Evolutionary conservation across 768 basidiomycete species (phyloP), one percentile per base, ranked within the genome.

Genomic region (Macrolepiota albuminosa): DNA sequence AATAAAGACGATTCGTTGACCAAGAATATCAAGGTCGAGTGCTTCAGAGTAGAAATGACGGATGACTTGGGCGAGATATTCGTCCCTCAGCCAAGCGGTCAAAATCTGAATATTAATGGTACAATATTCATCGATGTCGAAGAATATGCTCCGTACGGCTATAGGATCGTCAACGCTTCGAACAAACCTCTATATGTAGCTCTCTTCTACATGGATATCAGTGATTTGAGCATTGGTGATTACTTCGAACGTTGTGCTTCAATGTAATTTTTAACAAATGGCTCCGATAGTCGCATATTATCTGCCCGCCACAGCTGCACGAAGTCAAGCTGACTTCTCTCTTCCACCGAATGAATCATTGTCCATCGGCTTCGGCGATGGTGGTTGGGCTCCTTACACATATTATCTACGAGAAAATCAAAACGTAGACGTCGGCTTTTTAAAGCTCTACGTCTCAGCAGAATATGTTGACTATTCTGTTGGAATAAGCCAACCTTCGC

Each of bases 141-240:
- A 14, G 50, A 51, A 7, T 31, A 43, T 9, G 24, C 43, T 37
- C 11, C 33, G 14, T 58, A 58, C 21, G 57, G 57, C 37, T 58
- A 52, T 34, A 43, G 21, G 18, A 43, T 58, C 42, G 21, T 14
- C n/a, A 58, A 52, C 50, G 9, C 11, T n/a, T 43, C 26, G 2
- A 24, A 34, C 11, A 36, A 14, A 21, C 49, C 57, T 31, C 50
- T 58, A n/a, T 58, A 52, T 58, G 50, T 29, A 18, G 57, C 57
- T 9, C 49, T 58, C 26, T 52, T 58, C 43, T 58, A 58, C 42
- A 46, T 58, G 26, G 57, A 51, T 45, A 43, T 58, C 14, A 58
- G 50, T 33, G 42, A 58, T 13, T 21, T 58, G 33, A 45, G 40
- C 50, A 58, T 58, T 18, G 49, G 57, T 58, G 24, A 49, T 2